Evolutionary conservation across 176 grass and related monocot species (phyloP).

Genomic region (Oryza australiensis): DNA sequence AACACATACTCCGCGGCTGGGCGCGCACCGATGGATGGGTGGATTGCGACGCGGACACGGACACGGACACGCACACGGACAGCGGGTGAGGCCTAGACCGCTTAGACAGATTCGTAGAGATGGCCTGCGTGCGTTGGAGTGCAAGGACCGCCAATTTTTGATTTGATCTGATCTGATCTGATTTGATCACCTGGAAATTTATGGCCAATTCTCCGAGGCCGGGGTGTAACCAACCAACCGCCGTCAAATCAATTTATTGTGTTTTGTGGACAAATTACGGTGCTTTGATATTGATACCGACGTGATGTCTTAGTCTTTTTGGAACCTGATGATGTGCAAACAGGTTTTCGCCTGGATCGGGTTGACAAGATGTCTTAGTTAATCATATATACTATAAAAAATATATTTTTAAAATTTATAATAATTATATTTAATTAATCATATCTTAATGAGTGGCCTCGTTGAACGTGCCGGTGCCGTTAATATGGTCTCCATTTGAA

Average conservation of each 20-base stretch:
- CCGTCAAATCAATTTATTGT: slow-evolving; percentile 25
- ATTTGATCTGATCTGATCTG: neutral
- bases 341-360: neutral
- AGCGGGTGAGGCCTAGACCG: neutral
- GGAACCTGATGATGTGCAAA: neutral
- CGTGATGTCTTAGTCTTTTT: neutral
- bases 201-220: slow-evolving; percentile 11
- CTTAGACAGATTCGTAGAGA: neutral
- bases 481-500: no score
- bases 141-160: neutral
- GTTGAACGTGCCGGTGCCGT: no score
- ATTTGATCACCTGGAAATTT: slow-evolving; percentile 5
- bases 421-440: no score
- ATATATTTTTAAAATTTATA: no score
- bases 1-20: neutral
- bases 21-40: neutral
- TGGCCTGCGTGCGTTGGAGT: neutral
- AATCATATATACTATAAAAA: no score
- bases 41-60: neutral
- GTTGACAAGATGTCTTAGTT: no score
- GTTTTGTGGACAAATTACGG: neutral
- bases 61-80: neutral
- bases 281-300: neutral
- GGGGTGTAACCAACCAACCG: neutral
- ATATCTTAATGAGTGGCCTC: no score